A percentile compares a stretch with the other conserved stretches of the same genome.
phyloP scores from a whole-genome alignment of 1,139 yeast species.

The Pichia sp. region DNA sequence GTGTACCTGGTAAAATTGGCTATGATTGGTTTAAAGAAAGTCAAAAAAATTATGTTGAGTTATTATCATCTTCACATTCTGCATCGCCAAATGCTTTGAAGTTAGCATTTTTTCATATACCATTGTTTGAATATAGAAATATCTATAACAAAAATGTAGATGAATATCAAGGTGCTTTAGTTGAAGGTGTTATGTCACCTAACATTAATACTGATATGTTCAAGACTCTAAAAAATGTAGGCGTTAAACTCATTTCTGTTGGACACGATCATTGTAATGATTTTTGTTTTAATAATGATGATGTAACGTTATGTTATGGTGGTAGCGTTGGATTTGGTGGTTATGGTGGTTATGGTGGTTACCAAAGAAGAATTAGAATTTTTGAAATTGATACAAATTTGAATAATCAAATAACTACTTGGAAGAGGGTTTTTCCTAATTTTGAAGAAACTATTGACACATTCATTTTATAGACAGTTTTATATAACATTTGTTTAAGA shows the following conservation, averaged over 20 bases:
- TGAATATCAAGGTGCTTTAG: constrained; percentile 38
- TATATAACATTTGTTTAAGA: too few species aligned
- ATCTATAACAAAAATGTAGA: not conserved
- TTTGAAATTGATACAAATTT: constrained; percentile 54
- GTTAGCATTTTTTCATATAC: constrained; percentile 93
- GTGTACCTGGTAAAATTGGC: constrained; percentile 56
- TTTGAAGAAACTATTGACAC: constrained; percentile 49
- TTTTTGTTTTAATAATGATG: constrained; percentile 55
- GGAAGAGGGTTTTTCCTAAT: constrained; percentile 62
- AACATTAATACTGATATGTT: constrained; percentile 61
- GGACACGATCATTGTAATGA: constrained; percentile 97
- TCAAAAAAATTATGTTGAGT: constrained; percentile 55
- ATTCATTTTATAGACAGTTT: constrained; percentile 36
- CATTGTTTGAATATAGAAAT: constrained; percentile 64
- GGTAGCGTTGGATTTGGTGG: constrained; percentile 96
- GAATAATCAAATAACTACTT: constrained; percentile 45
- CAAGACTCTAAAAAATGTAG: constrained; percentile 48
- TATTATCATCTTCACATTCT: constrained; percentile 28
- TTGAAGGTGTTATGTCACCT: constrained; percentile 79
- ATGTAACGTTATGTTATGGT: constrained; percentile 86
- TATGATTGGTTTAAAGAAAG: constrained; percentile 80
- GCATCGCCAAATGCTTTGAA: constrained; percentile 38
- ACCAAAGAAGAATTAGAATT: constrained; percentile 64
- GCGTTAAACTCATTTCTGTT: constrained; percentile 67
- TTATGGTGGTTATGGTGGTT: constrained; percentile 86